Base-by-base conservation (phyloP, 2,329 filamentous ascomycete species). In the Arthrobotrys pseudoclavata region DNA sequence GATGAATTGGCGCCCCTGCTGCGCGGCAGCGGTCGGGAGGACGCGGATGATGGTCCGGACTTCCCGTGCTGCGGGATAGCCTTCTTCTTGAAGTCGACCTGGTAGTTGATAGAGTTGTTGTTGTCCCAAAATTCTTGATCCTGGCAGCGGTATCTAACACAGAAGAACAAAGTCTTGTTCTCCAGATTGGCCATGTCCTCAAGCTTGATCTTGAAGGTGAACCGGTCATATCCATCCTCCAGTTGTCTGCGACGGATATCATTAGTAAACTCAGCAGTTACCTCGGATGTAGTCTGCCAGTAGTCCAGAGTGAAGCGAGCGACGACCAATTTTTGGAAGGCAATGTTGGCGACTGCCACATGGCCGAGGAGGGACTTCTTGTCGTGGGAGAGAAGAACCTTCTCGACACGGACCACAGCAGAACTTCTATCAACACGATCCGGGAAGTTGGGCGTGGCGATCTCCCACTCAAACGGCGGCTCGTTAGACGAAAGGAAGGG, bases 281-380 rank as follows among this genome's bases (percentile, higher is more conserved):
- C 92, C 83, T 99, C 96, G 0, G 96, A 99, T 0, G 94, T 96
- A 0, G 96, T 99, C 87, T 97, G 97, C 96, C 96, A 99, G 85
- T 97, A 96, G 84, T 99, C 96, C 55, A 97, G 88, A 0, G 96
- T 99, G 84, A 99, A 99, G 62, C 96, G 90, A 83, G 93, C 95
- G n/a, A 91, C 90, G 67, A 99, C 93, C 4, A 87, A 84, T 85
- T 99, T 99, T 67, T 94, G 89, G 85, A 97, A 99, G 0, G 94
- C 89, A 50, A 98, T 84, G 84, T 99, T 99, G 83, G 91, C 90
- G 22, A 97, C 94, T 6, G 90, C 92, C 64, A 97, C 88, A 18
- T 90, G 92, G 12, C 96, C 96, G 62, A 97, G 87, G 80, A 99
- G 85, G 0, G 88, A 92, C 85, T 95, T 95, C 82, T 96, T 94